phyloP scores from a whole-genome alignment of 2,329 filamentous ascomycete species.

The Aspergillus niger region DNA sequence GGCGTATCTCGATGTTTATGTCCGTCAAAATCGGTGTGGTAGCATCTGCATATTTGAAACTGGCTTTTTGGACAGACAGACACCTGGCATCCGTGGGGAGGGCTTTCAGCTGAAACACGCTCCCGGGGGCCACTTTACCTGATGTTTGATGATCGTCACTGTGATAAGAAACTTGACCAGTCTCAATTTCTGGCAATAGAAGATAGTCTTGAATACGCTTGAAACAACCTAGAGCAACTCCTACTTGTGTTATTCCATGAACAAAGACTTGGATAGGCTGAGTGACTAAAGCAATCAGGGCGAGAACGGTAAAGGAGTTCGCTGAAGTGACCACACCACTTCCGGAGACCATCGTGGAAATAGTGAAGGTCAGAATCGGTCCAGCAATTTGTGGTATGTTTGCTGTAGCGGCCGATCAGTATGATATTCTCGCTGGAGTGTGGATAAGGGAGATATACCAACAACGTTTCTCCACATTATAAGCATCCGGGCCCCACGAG shows the following conservation, averaged over 20 bases:
- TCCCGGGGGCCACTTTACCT: background rate
- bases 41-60: background rate
- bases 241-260: background rate
- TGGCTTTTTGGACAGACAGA: background rate
- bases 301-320: background rate
- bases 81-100: background rate
- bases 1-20: background rate
- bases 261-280: background rate
- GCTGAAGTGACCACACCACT: background rate
- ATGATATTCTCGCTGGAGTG: background rate
- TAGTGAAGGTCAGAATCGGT: background rate
- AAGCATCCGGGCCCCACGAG: background rate
- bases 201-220: slow-evolving; percentile 1
- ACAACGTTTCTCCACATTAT: background rate
- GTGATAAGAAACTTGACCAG: background rate
- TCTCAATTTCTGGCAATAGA: background rate
- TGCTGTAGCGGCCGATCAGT: background rate
- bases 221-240: background rate
- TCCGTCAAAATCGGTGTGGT: background rate
- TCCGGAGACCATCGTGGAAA: background rate
- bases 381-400: background rate
- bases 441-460: background rate
- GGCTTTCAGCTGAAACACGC: background rate
- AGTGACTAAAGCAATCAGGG: background rate
- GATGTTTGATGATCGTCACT: background rate